phyloP scores from a whole-genome alignment of 2,329 filamentous ascomycete species.

The Pseudopithomyces chartarum region DNA sequence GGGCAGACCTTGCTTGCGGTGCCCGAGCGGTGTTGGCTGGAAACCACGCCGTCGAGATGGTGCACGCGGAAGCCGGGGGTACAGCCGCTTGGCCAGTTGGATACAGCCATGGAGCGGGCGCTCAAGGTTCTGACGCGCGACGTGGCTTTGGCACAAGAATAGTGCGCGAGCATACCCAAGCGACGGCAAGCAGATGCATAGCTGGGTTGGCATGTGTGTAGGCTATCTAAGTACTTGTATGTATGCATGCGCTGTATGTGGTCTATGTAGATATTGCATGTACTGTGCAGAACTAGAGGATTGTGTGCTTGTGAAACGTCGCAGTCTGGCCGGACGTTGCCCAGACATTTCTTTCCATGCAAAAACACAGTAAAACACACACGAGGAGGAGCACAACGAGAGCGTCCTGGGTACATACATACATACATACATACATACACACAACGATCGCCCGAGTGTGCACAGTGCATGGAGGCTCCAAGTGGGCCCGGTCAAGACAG shows the following conservation, averaged over 20 bases:
- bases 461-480: constrained; percentile 27
- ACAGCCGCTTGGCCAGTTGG: constrained; percentile 36
- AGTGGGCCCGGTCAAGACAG: constrained; percentile 29
- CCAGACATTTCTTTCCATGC: constrained; percentile 13
- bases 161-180: constrained; percentile 27
- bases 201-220: too few species aligned
- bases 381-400: background rate
- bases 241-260: too few species aligned
- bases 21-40: constrained; percentile 27
- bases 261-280: too few species aligned
- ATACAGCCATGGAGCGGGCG: constrained; percentile 25
- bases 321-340: constrained; percentile 28
- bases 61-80: constrained; percentile 30
- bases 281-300: constrained; percentile 20
- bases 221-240: too few species aligned
- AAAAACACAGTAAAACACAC: background rate
- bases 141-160: constrained; percentile 37
- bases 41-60: constrained; percentile 17
- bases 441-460: constrained; percentile 17
- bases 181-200: constrained; percentile 15
- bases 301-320: constrained; percentile 36
- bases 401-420: too few species aligned
- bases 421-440: too few species aligned
- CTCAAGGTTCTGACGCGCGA: constrained; percentile 34
- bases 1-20: constrained; percentile 33